Base-by-base conservation (phyloP, 1,284 basidiomycete species). In the Mycena citricolor region DNA sequence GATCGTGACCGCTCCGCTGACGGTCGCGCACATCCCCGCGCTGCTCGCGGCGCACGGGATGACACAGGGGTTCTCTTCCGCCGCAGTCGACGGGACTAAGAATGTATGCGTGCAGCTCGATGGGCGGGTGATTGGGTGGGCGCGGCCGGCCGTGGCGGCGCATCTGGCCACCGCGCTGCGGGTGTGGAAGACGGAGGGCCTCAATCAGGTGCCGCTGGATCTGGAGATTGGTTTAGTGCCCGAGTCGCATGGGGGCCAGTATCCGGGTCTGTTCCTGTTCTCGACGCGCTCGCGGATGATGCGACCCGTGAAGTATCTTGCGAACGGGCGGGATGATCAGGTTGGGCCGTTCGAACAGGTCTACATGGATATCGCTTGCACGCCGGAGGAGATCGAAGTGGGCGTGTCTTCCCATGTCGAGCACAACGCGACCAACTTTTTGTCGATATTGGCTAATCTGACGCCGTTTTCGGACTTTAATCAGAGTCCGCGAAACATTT, bases 291-390 rank as follows among this genome's bases (percentile, higher is more conserved):
- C 92, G 32, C 77, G 97, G 49, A 97, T 99, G 94, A 98, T 99
- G 95, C 80, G 97, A 33, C 95, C 97, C 3, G 97, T 99, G 49
- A 93, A 89, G 58, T 94, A 90, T 65, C 69, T 99, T 32, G 71
- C 76, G 49, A 99, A 98, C 63, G 86, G 85, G 41, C 78, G 80
- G 55, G 78, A 88, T 55, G 97, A 99, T 65, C 90, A 90, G 63
- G 78, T 99, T 39, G 97, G 97, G 3, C 82, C 95, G 2, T 99
- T 99, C 57, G 97, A 99, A 68, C 97, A 99, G 68, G 97, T 99
- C 8, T 99, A 99, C 66, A 94, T 99, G 89, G 91, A 99, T 63
- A 90, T 99, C 60, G 95, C 97, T 0, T 89, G 93, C 61, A 90
- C 83, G 42, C 85, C 84, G 4, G 86, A 88, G 56, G 97, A 98